These are phyloP conservation scores for Pseudonitzschia multiseries DNA, from an alignment of 108 stramenopile genomes.

Conservation along the genomic window DNA sequence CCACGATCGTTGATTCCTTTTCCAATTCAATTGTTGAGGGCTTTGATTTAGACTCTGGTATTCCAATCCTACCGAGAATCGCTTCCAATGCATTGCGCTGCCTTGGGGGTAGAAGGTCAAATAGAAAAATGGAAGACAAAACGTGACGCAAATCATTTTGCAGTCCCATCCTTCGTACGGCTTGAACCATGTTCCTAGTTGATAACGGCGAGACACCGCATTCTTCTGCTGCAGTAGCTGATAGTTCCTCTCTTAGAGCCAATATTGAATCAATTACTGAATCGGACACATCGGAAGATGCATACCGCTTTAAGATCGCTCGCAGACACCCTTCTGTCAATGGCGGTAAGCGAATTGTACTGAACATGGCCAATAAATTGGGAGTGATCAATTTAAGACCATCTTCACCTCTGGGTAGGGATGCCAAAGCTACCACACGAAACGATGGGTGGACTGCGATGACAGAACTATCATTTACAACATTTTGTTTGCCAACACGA, in stretches of 20 bases:
- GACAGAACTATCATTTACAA: constrained; percentile 37
- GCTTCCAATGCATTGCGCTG: constrained; percentile 33
- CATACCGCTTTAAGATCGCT: constrained; percentile 22
- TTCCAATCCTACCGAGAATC: constrained; percentile 17
- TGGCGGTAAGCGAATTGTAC: constrained; percentile 21
- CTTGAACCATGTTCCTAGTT: constrained; percentile 33
- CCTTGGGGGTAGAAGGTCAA: constrained; percentile 35
- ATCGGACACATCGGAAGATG: constrained; percentile 2
- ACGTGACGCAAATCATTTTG: constrained; percentile 17
- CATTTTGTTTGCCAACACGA: constrained; percentile 16
- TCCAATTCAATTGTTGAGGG: constrained; percentile 6
- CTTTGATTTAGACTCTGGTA: constrained; percentile 1
- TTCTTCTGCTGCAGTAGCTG: constrained; percentile 27
- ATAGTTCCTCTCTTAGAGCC: constrained; percentile 16
- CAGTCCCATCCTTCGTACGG: constrained; percentile 18
- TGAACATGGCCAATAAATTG: constrained; percentile 34
- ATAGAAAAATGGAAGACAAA: constrained; percentile 23
- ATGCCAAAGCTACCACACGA: constrained; percentile 26
- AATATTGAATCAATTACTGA: constrained; percentile 19
- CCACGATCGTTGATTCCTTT: not conserved
- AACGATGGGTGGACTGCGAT: constrained; percentile 53
- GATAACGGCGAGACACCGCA: constrained; percentile 36
- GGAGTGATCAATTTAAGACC: constrained; percentile 31
- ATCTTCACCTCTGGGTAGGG: constrained; percentile 14
- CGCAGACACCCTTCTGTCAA: constrained; percentile 26